These are phyloP conservation scores for Astrothelium macrocarpum DNA, from an alignment of 495 filamentous ascomycete species.

Conservation along the genomic window DNA sequence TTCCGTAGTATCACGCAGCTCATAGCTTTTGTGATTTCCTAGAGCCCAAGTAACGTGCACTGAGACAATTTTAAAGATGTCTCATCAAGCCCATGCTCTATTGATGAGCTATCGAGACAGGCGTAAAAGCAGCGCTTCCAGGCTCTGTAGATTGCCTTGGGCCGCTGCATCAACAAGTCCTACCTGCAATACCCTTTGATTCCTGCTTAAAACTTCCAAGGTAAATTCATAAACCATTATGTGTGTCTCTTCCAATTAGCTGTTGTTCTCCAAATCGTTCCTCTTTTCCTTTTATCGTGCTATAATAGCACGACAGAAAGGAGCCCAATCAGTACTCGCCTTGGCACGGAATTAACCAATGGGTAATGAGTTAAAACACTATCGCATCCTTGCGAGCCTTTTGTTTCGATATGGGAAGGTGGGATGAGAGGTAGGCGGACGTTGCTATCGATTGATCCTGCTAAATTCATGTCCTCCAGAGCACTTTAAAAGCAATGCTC, in stretches of 20 bases:
- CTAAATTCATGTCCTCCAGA: background rate
- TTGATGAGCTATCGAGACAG: too few species aligned
- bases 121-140: too few species aligned
- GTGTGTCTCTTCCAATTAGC: background rate
- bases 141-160: too few species aligned
- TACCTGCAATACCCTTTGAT: too few species aligned
- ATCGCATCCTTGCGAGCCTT: background rate
- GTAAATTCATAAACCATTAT: too few species aligned
- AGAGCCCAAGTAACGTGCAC: background rate
- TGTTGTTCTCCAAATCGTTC: background rate
- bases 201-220: background rate
- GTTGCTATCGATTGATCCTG: too few species aligned
- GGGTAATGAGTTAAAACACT: background rate
- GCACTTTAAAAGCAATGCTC: background rate
- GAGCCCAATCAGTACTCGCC: background rate
- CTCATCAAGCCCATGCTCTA: too few species aligned
- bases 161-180: too few species aligned
- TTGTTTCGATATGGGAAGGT: background rate
- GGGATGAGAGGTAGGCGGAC: too few species aligned
- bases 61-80: too few species aligned
- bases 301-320: background rate
- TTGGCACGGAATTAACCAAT: background rate
- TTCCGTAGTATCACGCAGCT: background rate
- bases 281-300: background rate
- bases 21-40: background rate